Evolutionary conservation across 805 yeast genomes (phyloP).

Genomic region (Komagataella populi): DNA sequence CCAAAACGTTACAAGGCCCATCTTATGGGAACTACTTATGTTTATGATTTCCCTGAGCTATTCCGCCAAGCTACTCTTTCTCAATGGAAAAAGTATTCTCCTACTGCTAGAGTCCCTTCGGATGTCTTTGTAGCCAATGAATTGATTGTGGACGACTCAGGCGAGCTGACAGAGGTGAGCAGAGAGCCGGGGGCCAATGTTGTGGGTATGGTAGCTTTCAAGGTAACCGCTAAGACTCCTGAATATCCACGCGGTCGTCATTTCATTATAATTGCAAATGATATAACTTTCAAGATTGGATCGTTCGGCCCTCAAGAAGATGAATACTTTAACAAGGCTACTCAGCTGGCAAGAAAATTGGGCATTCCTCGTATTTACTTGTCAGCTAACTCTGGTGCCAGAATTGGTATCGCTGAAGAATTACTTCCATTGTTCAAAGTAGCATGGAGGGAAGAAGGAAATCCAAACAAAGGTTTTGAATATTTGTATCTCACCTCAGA

Average conservation of each 20-base stretch:
- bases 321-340: conserved; percentile 79
- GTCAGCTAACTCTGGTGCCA: conserved; percentile 98
- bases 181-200: conserved; percentile 95
- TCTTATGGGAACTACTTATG: conserved; percentile 95
- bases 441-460: conserved; percentile 74
- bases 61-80: conserved; percentile 85
- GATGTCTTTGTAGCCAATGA: conserved; percentile 72
- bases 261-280: conserved; percentile 87
- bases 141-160: conserved; percentile 73
- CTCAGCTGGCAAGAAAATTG: conserved; percentile 77
- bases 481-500: conserved; percentile 74
- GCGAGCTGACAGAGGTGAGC: conserved; percentile 70
- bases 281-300: conserved; percentile 95
- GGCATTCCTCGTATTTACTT: conserved; percentile 94
- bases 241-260: conserved; percentile 96
- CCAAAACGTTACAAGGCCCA: conserved; percentile 98
- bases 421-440: conserved; percentile 79
- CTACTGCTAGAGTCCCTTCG: conserved; percentile 48
- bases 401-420: conserved; percentile 97
- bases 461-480: conserved; percentile 78
- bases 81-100: conserved; percentile 65
- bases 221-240: conserved; percentile 82
- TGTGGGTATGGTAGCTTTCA: conserved; percentile 97
- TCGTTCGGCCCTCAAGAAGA: conserved; percentile 98
- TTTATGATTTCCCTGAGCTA: conserved; percentile 96